These are phyloP conservation scores for Calonectria hongkongensis DNA, from an alignment of 2,329 filamentous ascomycete species.

Conservation along the genomic window DNA sequence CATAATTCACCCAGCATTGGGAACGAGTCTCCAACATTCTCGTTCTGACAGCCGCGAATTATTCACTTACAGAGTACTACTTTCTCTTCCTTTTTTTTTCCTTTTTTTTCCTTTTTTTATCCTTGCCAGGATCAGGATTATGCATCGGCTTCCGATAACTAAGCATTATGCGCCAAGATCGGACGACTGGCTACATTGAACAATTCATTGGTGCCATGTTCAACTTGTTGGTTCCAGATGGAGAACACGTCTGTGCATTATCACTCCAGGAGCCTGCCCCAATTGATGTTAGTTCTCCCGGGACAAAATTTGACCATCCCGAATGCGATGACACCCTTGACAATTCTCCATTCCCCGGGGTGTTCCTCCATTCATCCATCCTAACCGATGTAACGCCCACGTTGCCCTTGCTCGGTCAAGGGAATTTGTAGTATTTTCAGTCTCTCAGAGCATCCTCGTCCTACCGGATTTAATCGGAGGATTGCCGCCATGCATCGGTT, in stretches of 20 bases:
- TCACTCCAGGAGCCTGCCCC: neutral
- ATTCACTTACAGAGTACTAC: conserved; percentile 14
- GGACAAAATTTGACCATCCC: neutral
- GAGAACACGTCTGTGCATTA: conserved; percentile 6
- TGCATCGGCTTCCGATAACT: neutral
- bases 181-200: neutral
- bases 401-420: neutral
- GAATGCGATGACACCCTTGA: conserved; percentile 7
- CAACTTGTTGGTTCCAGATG: neutral
- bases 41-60: neutral
- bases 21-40: neutral
- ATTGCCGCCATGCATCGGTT: neutral
- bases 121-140: neutral
- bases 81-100: conserved; percentile 1
- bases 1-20: neutral
- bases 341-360: neutral
- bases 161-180: neutral
- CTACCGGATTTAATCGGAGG: neutral
- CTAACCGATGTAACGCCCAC: conserved; percentile 27
- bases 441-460: neutral
- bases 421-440: neutral
- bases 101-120: neutral
- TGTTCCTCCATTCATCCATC: conserved; percentile 13
- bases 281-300: neutral
- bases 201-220: neutral